Conservation (phyloP, 78 protist genomes). For the Bigelowiella natans region DNA sequence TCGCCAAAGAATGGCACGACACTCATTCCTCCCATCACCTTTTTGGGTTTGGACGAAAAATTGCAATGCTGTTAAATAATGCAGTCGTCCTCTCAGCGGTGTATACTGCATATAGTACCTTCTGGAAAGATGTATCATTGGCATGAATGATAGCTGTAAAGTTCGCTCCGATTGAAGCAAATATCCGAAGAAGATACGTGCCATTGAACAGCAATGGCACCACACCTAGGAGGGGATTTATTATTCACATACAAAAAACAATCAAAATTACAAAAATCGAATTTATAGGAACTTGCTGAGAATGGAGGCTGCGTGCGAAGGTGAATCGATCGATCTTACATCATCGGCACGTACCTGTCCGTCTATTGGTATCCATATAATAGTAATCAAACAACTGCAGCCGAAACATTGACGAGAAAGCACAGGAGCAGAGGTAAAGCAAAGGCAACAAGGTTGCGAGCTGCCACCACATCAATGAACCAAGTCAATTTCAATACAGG, state of each 20-base stretch:
- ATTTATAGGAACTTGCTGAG: too few species aligned
- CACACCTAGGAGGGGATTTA: too few species aligned
- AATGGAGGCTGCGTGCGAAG: too few species aligned
- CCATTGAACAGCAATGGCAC: background rate
- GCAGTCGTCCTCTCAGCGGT: too few species aligned
- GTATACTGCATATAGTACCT: too few species aligned
- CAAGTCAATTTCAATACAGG: background rate
- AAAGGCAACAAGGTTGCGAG: background rate
- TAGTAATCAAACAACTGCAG: background rate
- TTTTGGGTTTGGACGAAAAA: too few species aligned
- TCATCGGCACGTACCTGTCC: too few species aligned
- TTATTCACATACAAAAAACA: too few species aligned
- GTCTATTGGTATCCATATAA: background rate
- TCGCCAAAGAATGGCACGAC: background rate
- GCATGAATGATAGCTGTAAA: background rate
- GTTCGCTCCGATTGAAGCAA: background rate
- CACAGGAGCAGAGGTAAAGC: background rate
- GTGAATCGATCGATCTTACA: too few species aligned
- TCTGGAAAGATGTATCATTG: background rate
- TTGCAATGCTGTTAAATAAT: too few species aligned
- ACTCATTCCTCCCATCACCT: background rate
- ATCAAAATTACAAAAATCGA: too few species aligned
- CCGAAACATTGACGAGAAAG: background rate
- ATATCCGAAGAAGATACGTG: background rate
- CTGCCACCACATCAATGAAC: background rate